A percentile compares a stretch with the other conserved stretches of the same genome.
Conservation (phyloP, 768 basidiomycete species). For the Kwoniella sp. region DNA sequence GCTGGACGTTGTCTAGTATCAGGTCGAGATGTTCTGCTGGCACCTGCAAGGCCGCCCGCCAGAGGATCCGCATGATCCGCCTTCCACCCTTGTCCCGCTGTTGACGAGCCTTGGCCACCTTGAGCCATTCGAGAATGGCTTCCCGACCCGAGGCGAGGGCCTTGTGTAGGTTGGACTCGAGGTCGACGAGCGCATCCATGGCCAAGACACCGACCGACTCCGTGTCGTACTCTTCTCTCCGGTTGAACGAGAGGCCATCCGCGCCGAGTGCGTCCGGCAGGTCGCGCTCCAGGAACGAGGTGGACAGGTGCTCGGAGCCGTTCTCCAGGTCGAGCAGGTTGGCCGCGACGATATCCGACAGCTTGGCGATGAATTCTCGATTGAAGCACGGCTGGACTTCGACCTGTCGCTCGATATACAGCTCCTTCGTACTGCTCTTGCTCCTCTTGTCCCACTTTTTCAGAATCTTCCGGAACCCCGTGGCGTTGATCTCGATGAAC, state of each 20-base stretch:
- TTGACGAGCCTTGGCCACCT: conserved; percentile 52
- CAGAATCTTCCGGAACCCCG: conserved; percentile 91
- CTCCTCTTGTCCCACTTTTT: conserved; percentile 99
- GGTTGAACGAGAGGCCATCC: conserved; percentile 41
- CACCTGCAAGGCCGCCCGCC: conserved; percentile 62
- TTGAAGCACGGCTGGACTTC: conserved; percentile 99
- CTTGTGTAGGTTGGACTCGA: conserved; percentile 79
- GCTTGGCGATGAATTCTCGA: conserved; percentile 90
- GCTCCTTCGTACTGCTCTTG: conserved; percentile 89
- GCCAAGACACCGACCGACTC: conserved; percentile 43
- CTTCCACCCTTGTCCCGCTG: conserved; percentile 51
- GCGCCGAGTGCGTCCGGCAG: conserved; percentile 40
- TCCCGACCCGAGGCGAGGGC: conserved; percentile 61
- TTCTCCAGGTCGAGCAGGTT: conserved; percentile 65
- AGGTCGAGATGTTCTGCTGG: conserved; percentile 72
- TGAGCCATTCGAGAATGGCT: conserved; percentile 61
- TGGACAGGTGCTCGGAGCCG: conserved; percentile 55
- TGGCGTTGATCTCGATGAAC: conserved; percentile 96
- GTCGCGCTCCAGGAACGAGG: conserved; percentile 39
- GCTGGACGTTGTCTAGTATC: conserved; percentile 57
- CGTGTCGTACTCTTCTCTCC: conserved; percentile 42
- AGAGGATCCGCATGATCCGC: conserved; percentile 84
- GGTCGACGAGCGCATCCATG: conserved; percentile 74
- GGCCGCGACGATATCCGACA: conserved; percentile 86
- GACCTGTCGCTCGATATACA: conserved; percentile 91